phyloP scores from a whole-genome alignment of 805 yeast genomes.

The Ogataea nitratoaversa region DNA sequence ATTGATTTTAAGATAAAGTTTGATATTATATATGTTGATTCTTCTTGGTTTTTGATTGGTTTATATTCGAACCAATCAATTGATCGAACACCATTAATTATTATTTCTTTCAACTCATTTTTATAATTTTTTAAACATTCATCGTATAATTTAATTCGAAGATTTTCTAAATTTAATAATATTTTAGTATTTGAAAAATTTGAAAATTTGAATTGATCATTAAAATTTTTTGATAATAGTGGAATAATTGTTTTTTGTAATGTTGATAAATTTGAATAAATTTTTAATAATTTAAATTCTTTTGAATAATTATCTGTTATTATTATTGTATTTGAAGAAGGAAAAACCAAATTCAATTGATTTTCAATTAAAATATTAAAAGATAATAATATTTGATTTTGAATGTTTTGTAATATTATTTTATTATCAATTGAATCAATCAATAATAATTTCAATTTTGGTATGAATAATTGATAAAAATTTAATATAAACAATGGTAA shows the following conservation, averaged over 20 bases:
- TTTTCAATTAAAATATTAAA: conserved; percentile 38
- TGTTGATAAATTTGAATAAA: conserved; percentile 51
- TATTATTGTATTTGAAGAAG: no score
- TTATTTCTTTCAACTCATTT: conserved; percentile 34
- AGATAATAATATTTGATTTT: conserved; percentile 33
- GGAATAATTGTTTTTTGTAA: conserved; percentile 46
- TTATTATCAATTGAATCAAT: conserved; percentile 13
- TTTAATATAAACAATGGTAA: conserved; percentile 34
- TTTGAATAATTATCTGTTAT: conserved; percentile 8
- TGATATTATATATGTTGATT: no score
- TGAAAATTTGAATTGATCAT: conserved; percentile 42
- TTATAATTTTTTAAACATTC: conserved; percentile 49
- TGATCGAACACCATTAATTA: conserved; percentile 36
- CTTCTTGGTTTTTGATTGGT: no score
- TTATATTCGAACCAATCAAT: conserved; percentile 37
- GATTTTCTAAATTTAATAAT: conserved; percentile 39
- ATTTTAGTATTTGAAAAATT: conserved; percentile 37
- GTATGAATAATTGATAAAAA: conserved; percentile 36
- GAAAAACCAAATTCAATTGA: conserved; percentile 37
- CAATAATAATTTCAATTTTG: conserved; percentile 25
- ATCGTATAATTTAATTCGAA: conserved; percentile 52
- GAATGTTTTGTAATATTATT: conserved; percentile 23
- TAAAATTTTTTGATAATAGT: conserved; percentile 43
- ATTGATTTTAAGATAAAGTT: conserved; percentile 21
- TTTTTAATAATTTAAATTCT: conserved; percentile 27